A percentile compares a stretch with the other conserved stretches of the same genome.
Evolutionary conservation across 768 basidiomycete genomes (phyloP).

Genomic region (Suillus fuscotomentosus): DNA sequence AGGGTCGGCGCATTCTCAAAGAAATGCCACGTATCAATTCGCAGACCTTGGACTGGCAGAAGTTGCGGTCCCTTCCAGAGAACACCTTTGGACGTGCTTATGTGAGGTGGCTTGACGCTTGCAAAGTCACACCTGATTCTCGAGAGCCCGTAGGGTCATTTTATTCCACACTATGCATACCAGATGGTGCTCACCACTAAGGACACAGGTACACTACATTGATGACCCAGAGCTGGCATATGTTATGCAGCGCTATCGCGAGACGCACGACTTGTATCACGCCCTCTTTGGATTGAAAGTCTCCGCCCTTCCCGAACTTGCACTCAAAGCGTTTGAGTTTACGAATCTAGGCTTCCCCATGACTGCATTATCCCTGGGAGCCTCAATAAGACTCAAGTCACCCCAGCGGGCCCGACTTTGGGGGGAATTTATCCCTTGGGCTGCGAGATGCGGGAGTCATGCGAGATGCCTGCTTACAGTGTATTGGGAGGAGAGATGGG

Average conservation of each 20-base stretch:
- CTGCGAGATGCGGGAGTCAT: slow-evolving; percentile 75
- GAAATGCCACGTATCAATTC: slow-evolving; percentile 83
- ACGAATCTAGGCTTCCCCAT: slow-evolving; percentile 90
- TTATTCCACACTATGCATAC: background rate
- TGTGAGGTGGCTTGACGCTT: slow-evolving; percentile 84
- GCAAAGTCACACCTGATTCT: slow-evolving; percentile 91
- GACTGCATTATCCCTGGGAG: slow-evolving; percentile 72
- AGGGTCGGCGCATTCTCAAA: slow-evolving; percentile 82
- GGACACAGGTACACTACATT: slow-evolving; percentile 83
- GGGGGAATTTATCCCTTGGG: slow-evolving; percentile 91
- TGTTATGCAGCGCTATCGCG: slow-evolving; percentile 96
- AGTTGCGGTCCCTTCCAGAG: slow-evolving; percentile 63
- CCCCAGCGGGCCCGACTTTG: slow-evolving; percentile 58
- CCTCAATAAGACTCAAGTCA: slow-evolving; percentile 31
- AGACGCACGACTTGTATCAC: slow-evolving; percentile 98
- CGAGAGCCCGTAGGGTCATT: slow-evolving; percentile 69
- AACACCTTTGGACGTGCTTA: slow-evolving; percentile 88
- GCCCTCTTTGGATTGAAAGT: slow-evolving; percentile 88
- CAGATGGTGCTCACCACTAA: slow-evolving; percentile 4
- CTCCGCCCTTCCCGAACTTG: slow-evolving; percentile 86
- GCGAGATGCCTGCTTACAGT: slow-evolving; percentile 81
- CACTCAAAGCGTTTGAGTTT: slow-evolving; percentile 93
- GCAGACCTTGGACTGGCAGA: slow-evolving; percentile 67
- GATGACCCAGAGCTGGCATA: slow-evolving; percentile 95
- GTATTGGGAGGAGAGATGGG: slow-evolving; percentile 97